These are phyloP conservation scores for Aspergillus sp. DNA, from an alignment of 2,329 filamentous ascomycete genomes.

Conservation along the genomic window DNA sequence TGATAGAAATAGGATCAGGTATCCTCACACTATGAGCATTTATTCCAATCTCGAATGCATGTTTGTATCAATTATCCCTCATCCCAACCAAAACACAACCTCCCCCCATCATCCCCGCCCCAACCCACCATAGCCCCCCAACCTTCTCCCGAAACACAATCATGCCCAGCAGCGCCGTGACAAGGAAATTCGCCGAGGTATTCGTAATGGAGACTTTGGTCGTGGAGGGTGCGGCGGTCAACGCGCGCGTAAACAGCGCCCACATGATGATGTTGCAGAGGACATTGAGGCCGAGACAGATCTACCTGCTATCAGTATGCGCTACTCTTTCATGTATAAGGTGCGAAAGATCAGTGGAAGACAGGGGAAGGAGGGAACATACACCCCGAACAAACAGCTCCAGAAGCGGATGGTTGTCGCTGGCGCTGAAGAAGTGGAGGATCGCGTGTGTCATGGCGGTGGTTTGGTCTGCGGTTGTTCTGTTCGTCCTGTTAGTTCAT, in stretches of 20 bases:
- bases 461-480: slow-evolving; percentile 61
- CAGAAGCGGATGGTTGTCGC: slow-evolving; percentile 37
- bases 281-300: slow-evolving; percentile 61
- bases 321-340: neutral
- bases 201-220: slow-evolving; percentile 64
- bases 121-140: slow-evolving; percentile 60
- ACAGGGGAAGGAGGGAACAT: slow-evolving; percentile 26
- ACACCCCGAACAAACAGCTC: slow-evolving; percentile 54
- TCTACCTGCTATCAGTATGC: slow-evolving; percentile 34
- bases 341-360: neutral
- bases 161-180: slow-evolving; percentile 59
- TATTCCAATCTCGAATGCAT: neutral
- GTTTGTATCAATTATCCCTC: slow-evolving; percentile 45
- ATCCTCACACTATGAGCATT: neutral
- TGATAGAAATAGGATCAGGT: neutral
- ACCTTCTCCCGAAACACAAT: slow-evolving; percentile 57
- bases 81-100: slow-evolving; percentile 63
- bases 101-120: slow-evolving; percentile 57
- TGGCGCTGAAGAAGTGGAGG: slow-evolving; percentile 44
- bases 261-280: slow-evolving; percentile 64
- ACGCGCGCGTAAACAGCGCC: slow-evolving; percentile 61
- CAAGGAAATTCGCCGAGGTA: slow-evolving; percentile 61
- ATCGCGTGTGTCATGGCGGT: slow-evolving; percentile 49
- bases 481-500: slow-evolving; percentile 23
- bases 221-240: slow-evolving; percentile 59